Percentiles rank a stretch among this genome's conserved stretches.
Conservation (phyloP, 176 grass and related monocot genomes). For the Echinochloa phyllopogon region DNA sequence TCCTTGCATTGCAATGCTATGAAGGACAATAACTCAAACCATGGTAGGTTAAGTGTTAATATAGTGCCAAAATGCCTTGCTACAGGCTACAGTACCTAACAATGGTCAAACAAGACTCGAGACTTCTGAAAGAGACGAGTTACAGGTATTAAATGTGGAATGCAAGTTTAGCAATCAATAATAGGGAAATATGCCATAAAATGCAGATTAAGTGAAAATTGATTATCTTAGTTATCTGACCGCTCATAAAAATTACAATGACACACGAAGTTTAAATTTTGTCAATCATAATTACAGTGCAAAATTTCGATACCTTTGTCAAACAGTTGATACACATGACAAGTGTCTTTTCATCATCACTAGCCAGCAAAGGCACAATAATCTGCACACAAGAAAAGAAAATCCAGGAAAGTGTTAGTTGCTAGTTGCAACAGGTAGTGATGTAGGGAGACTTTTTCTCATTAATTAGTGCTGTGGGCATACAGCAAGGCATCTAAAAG, state of each 20-base stretch:
- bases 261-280: not conserved
- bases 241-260: not conserved
- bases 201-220: not conserved
- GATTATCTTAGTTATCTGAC: not conserved
- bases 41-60: not conserved
- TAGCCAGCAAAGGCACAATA: constrained; percentile 78
- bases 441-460: not conserved
- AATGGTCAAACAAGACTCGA: not conserved
- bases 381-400: constrained; percentile 59
- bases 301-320: constrained; percentile 73
- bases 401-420: constrained; percentile 29
- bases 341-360: constrained; percentile 86
- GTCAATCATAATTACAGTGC: not conserved
- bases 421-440: constrained; percentile 31
- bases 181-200: not conserved
- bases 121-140: not conserved
- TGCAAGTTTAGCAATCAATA: not conserved
- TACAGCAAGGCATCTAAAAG: constrained; percentile 86
- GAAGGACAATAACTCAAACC: constrained; percentile 1
- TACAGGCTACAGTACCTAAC: not conserved
- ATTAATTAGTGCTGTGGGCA: constrained; percentile 29
- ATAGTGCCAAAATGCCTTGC: not conserved
- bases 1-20: not conserved
- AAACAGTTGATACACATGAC: constrained; percentile 88
- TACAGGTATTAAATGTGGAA: constrained; percentile 6